Conservation (phyloP, 495 filamentous ascomycete species). For the Cercophora newfieldiana region DNA sequence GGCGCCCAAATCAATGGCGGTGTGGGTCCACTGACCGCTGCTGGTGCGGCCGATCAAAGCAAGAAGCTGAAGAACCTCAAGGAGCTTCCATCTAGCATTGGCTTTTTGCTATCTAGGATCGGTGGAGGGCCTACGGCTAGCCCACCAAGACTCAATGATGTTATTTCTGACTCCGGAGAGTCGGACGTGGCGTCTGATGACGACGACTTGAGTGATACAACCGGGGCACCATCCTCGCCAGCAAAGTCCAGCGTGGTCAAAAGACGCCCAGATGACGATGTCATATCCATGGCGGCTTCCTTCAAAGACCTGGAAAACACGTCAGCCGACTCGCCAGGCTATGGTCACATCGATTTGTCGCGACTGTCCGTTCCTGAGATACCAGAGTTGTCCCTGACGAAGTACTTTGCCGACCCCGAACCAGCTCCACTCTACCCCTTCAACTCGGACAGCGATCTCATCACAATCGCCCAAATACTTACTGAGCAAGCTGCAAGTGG, state of each 20-base stretch:
- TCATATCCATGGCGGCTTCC: slow-evolving; percentile 48
- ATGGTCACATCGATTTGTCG: slow-evolving; percentile 41
- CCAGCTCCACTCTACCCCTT: slow-evolving; percentile 42
- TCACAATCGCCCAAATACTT: slow-evolving; percentile 61
- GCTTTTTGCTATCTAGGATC: slow-evolving; percentile 36
- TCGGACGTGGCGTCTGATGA: slow-evolving; percentile 50
- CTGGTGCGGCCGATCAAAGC: slow-evolving; percentile 39
- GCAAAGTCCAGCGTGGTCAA: slow-evolving; percentile 43
- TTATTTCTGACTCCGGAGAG: slow-evolving; percentile 47
- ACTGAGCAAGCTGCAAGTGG: slow-evolving; percentile 58
- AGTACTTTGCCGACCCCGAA: slow-evolving; percentile 52
- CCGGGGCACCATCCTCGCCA: slow-evolving; percentile 46
- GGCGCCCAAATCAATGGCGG: slow-evolving; percentile 9
- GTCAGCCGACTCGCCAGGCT: slow-evolving; percentile 34
- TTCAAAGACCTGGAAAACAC: slow-evolving; percentile 49
- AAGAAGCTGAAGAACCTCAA: slow-evolving; percentile 40
- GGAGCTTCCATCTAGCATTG: slow-evolving; percentile 38
- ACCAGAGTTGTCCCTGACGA: slow-evolving; percentile 46
- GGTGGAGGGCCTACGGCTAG: slow-evolving; percentile 26
- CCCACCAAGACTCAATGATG: slow-evolving; percentile 35
- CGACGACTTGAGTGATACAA: slow-evolving; percentile 48
- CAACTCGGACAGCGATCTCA: slow-evolving; percentile 50
- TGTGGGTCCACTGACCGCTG: slow-evolving; percentile 40
- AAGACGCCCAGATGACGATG: slow-evolving; percentile 45
- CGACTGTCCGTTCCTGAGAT: slow-evolving; percentile 42